phyloP scores from a whole-genome alignment of 139 green algal genomes.

The Chlamydomonas schloesseri region DNA sequence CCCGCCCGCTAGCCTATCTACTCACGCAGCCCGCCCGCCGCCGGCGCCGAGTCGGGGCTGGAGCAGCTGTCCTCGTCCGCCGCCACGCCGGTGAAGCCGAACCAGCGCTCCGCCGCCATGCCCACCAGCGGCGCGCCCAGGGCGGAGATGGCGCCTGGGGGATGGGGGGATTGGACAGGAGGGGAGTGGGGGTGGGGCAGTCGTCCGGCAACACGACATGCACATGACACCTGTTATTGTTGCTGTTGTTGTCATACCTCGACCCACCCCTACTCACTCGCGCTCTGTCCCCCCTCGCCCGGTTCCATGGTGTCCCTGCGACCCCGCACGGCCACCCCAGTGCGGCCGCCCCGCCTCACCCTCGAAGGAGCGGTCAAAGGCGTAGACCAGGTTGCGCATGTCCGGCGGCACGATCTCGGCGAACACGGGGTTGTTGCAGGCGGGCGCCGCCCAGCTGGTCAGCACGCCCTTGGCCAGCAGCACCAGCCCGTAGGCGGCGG shows the following conservation, averaged over 20 bases:
- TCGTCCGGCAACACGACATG: no score
- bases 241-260: no score
- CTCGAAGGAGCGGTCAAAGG: slow-evolving; percentile 86
- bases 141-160: slow-evolving; percentile 48
- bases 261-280: no score
- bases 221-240: no score
- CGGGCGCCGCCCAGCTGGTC: slow-evolving; percentile 59
- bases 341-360: background rate
- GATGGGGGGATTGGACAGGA: background rate
- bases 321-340: no score
- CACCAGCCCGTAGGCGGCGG: background rate
- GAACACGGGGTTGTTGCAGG: slow-evolving; percentile 82
- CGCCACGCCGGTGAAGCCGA: slow-evolving; percentile 29
- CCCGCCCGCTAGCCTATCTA: background rate
- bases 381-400: slow-evolving; percentile 82
- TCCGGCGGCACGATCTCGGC: slow-evolving; percentile 82
- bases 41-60: background rate
- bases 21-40: no score
- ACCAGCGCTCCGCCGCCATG: slow-evolving; percentile 50
- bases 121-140: slow-evolving; percentile 59
- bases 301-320: no score
- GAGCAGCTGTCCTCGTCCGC: background rate
- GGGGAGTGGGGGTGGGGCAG: background rate
- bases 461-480: slow-evolving; percentile 50
- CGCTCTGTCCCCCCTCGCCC: no score